Percentiles rank a stretch among this genome's conserved stretches.
Evolutionary conservation across 768 basidiomycete genomes (phyloP).

Genomic region (Boletus rubropictus): DNA sequence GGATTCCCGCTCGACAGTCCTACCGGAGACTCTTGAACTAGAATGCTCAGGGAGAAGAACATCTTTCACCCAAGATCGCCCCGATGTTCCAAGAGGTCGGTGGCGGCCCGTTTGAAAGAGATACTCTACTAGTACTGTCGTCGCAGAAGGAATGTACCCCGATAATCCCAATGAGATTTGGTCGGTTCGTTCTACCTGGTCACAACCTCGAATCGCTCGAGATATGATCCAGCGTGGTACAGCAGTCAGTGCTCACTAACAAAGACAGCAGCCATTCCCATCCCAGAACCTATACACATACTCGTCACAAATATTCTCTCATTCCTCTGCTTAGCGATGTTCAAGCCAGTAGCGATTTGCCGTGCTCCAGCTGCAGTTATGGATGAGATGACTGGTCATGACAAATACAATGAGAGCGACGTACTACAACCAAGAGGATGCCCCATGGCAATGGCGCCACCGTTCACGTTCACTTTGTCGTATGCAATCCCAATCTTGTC

Average conservation of each 20-base stretch:
- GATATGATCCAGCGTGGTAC: background rate
- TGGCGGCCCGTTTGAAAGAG: constrained; percentile 62
- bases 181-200: background rate
- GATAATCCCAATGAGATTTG: background rate
- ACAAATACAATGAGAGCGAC: constrained; percentile 29
- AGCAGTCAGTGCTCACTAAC: constrained; percentile 67
- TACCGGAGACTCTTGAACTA: constrained; percentile 52
- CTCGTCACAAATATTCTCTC: constrained; percentile 78
- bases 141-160: background rate
- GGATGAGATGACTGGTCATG: background rate
- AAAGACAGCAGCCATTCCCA: constrained; percentile 88
- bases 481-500: constrained; percentile 63
- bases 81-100: constrained; percentile 41
- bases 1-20: constrained; percentile 32
- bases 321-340: constrained; percentile 71
- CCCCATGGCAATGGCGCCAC: constrained; percentile 86
- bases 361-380: constrained; percentile 62
- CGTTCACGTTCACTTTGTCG: constrained; percentile 80
- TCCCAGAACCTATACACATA: constrained; percentile 89
- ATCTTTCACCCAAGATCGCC: constrained; percentile 66
- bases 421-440: constrained; percentile 82
- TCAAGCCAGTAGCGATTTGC: constrained; percentile 81
- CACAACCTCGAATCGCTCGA: background rate
- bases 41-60: constrained; percentile 49
- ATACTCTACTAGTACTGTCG: constrained; percentile 25